phyloP scores from a whole-genome alignment of 202 grass and related monocot genomes.

The Schoenoplectus tabernaemontani region DNA sequence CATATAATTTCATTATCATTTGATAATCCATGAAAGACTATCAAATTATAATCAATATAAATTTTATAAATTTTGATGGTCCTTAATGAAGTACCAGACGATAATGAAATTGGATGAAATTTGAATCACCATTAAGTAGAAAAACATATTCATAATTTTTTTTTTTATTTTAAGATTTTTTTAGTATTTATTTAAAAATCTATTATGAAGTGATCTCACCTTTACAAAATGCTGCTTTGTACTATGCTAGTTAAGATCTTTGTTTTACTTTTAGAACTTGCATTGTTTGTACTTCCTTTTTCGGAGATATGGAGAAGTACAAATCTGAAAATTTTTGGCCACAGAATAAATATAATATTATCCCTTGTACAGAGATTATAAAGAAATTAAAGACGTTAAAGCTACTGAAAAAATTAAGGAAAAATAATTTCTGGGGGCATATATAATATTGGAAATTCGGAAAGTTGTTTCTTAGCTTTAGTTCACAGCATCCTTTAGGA shows the following conservation, averaged over 20 bases:
- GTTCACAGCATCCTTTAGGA: neutral
- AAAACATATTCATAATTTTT: too few species aligned
- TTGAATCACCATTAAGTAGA: too few species aligned
- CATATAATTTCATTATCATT: too few species aligned
- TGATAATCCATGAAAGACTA: too few species aligned
- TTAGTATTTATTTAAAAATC: too few species aligned
- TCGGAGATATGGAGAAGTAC: neutral
- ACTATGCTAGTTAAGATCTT: neutral
- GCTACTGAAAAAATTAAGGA: neutral
- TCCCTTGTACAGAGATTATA: neutral
- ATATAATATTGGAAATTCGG: neutral
- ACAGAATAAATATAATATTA: neutral
- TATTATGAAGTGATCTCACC: too few species aligned
- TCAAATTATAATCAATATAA: too few species aligned
- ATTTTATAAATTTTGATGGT: too few species aligned
- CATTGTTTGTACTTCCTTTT: neutral
- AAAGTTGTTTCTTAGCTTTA: neutral
- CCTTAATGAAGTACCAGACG: too few species aligned
- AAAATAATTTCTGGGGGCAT: neutral
- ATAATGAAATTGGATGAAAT: too few species aligned
- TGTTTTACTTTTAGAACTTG: conserved; percentile 4
- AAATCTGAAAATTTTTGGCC: neutral
- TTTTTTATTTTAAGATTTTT: too few species aligned
- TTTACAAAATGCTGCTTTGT: neutral
- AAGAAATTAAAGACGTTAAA: neutral